Base-by-base conservation (phyloP, 805 yeast genomes). In the Kodamaea nitidulidarum region DNA sequence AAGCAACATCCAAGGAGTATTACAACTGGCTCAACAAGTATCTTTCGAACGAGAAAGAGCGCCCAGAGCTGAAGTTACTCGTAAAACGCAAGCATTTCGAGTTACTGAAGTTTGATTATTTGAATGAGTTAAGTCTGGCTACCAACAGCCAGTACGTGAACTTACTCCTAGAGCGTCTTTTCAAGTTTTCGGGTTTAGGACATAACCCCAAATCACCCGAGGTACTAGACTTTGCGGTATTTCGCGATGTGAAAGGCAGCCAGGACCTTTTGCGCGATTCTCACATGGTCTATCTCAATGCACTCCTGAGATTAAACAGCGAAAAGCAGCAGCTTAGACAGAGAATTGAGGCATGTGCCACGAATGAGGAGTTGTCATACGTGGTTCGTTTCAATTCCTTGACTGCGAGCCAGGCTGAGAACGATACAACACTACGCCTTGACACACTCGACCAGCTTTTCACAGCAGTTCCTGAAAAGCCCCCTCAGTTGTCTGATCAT, bases 21-120 rank as follows among this genome's bases (percentile, higher is more conserved):
- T 69, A 69, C 41, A 60, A 56, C 33, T 69, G 74, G 74, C 49
- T 69, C 30, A 65, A 67, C 46, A 65, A 64, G 46, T 69, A 69
- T 45, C 45, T 69, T 16, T 59, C 71, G 3, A 65, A 67, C 43
- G 73, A 67, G 39, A 68, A 65, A 44, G 73, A 65, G 26, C 50
- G 71, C 38, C 70, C 73, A 0, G 69, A 63, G 35, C 62, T 62
- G 61, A 64, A 63, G 43, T 49, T 63, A 15, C 46, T 70, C 14
- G 38, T 43, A 15, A 65, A 66, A 43, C 49, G 68, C 20, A 60
- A 68, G 37, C 45, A 46, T 0, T 73, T 68, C 48, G 77, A 73
- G 42, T 48, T 70, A 1, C 58, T 65, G 9, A 67, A 75, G 41
- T 63, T 70, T 38, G 75, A 72, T 37, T 75, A 75, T 51, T 58